phyloP scores from a whole-genome alignment of 441 rosid species.

The Dalechampia spathulata region DNA sequence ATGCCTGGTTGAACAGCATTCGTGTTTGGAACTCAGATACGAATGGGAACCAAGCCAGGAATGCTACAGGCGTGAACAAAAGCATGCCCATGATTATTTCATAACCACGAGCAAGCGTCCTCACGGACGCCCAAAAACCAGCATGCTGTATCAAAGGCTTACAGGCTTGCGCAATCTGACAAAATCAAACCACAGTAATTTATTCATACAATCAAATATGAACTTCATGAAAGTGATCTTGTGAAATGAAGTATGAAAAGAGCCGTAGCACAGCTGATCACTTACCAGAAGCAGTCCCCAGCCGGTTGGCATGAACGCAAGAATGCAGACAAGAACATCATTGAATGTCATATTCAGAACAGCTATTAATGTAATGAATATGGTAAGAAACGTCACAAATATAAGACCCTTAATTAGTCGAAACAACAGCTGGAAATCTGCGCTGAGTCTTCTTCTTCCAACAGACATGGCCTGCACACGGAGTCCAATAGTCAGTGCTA shows the following conservation, averaged over 20 bases:
- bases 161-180: constrained; percentile 77
- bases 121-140: constrained; percentile 72
- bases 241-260: background rate
- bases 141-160: constrained; percentile 46
- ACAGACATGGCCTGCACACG: constrained; percentile 75
- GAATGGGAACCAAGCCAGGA: constrained; percentile 92
- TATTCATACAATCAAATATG: constrained; percentile 3
- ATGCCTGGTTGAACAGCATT: constrained; percentile 94
- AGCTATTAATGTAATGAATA: constrained; percentile 70
- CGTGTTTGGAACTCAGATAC: constrained; percentile 89
- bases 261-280: background rate
- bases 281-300: constrained; percentile 99
- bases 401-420: constrained; percentile 94
- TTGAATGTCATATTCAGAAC: constrained; percentile 74
- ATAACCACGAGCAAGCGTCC: constrained; percentile 69
- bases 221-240: constrained; percentile 20
- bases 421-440: constrained; percentile 88
- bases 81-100: constrained; percentile 78
- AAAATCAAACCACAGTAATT: background rate
- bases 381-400: constrained; percentile 71
- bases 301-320: constrained; percentile 98
- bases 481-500: no score
- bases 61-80: constrained; percentile 75
- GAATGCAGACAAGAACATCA: constrained; percentile 80
- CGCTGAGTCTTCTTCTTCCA: constrained; percentile 88